Conservation (phyloP, 2,329 filamentous ascomycete genomes). For the Beauveria varroae region DNA sequence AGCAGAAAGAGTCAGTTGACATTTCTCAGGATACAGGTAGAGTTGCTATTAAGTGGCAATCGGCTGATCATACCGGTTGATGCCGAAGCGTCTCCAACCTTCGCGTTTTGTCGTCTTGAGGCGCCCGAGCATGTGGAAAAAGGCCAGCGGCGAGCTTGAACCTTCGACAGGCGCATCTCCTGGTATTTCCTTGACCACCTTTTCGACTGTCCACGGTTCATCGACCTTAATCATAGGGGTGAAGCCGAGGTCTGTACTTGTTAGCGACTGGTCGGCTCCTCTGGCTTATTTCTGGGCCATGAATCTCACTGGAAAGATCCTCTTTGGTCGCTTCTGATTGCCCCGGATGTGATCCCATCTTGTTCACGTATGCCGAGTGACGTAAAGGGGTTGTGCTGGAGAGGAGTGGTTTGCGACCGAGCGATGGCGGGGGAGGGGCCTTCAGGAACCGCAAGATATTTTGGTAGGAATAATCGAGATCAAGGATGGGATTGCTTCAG, state of each 20-base stretch:
- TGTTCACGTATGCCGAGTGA: neutral
- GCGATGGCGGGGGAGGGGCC: constrained; percentile 10
- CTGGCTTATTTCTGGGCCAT: neutral
- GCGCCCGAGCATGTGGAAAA: constrained; percentile 90
- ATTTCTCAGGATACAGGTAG: neutral
- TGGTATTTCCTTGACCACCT: constrained; percentile 58
- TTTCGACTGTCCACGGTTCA: constrained; percentile 47
- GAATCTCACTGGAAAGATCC: constrained; percentile 19
- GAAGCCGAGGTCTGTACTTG: constrained; percentile 24
- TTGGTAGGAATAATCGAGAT: neutral
- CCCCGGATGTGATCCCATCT: constrained; percentile 24
- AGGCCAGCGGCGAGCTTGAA: constrained; percentile 70
- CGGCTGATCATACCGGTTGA: constrained; percentile 40
- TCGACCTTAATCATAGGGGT: constrained; percentile 31
- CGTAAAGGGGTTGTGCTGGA: neutral
- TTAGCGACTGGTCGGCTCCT: neutral
- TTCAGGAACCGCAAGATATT: neutral
- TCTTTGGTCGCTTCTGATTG: constrained; percentile 15
- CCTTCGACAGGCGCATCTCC: constrained; percentile 47
- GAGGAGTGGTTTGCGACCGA: neutral
- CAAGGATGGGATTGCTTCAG: neutral
- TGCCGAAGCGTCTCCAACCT: constrained; percentile 86
- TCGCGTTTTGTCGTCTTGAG: constrained; percentile 96
- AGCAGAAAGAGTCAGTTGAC: neutral
- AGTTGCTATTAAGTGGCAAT: neutral